Evolutionary conservation across 257 asterid species (phyloP).

Genomic region (Oldenlandia corymbosa): DNA sequence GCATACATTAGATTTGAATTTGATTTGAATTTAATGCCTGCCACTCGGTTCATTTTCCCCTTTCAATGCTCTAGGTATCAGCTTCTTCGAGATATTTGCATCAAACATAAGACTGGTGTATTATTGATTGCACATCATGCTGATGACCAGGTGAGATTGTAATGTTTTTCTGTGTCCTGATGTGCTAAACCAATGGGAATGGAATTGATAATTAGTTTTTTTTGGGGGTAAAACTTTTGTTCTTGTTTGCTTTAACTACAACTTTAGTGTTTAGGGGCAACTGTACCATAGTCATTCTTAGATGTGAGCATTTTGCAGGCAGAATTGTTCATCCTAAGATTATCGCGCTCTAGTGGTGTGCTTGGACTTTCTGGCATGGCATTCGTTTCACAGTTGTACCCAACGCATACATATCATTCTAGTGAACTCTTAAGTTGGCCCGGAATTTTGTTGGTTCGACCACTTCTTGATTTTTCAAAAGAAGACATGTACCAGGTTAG

Average conservation of each 20-base stretch:
- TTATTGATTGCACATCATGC: conserved; percentile 89
- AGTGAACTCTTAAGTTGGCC: conserved; percentile 32
- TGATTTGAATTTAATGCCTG: neutral
- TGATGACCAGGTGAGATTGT: conserved; percentile 75
- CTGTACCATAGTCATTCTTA: conserved; percentile 19
- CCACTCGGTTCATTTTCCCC: neutral
- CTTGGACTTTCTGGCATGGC: conserved; percentile 98
- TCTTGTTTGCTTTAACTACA: too few relatives aligned
- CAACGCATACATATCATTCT: conserved; percentile 30
- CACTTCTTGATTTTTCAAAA: conserved; percentile 74
- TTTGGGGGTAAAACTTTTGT: too few relatives aligned
- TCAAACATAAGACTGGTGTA: conserved; percentile 44
- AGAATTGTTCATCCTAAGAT: conserved; percentile 76
- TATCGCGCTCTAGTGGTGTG: conserved; percentile 84
- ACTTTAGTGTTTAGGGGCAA: neutral
- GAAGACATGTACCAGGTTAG: conserved; percentile 84
- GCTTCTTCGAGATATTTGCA: conserved; percentile 52
- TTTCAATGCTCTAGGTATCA: conserved; percentile 50
- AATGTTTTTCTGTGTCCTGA: neutral
- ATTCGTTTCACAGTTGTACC: conserved; percentile 51
- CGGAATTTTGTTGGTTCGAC: conserved; percentile 71
- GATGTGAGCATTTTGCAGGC: conserved; percentile 51
- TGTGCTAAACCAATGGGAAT: conserved; percentile 2
- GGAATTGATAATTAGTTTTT: neutral
- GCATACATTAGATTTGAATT: neutral